A percentile compares a stretch with the other conserved stretches of the same genome.
phyloP scores from a whole-genome alignment of 768 basidiomycete species.

The Tricholoma sp. region DNA sequence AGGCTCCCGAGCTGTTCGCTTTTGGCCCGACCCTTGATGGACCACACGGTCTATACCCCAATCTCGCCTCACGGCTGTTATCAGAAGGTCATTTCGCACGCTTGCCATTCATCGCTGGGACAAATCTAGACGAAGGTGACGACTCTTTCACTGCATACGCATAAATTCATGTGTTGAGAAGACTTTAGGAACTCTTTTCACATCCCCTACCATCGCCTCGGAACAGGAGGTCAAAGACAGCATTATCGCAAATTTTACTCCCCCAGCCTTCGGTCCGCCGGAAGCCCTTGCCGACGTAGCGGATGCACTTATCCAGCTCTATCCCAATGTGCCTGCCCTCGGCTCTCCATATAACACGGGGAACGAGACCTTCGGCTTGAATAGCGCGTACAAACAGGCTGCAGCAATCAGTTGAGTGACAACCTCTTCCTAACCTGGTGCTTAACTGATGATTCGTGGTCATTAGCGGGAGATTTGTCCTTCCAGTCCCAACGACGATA shows the following conservation, averaged over 20 bases:
- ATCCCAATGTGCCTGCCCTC: constrained; percentile 33
- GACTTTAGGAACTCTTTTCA: constrained; percentile 28
- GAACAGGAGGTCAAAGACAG: constrained; percentile 14
- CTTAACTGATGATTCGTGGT: not conserved
- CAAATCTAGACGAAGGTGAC: constrained; percentile 41
- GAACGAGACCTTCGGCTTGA: constrained; percentile 38
- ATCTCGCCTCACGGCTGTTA: constrained; percentile 30
- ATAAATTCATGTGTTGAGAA: constrained; percentile 1
- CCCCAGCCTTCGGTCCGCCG: constrained; percentile 16
- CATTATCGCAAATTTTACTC: constrained; percentile 22
- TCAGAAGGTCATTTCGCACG: constrained; percentile 28
- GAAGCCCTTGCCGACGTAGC: constrained; percentile 13
- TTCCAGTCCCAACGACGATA: constrained; percentile 11
- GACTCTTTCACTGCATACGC: not conserved
- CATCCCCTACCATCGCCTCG: constrained; percentile 17
- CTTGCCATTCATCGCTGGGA: constrained; percentile 41
- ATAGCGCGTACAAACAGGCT: constrained; percentile 32
- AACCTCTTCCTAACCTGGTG: not conserved
- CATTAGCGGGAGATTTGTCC: constrained; percentile 25
- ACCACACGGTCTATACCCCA: constrained; percentile 31
- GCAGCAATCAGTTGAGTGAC: constrained; percentile 22
- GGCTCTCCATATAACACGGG: constrained; percentile 43
- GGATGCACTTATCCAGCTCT: constrained; percentile 27
- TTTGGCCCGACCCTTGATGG: constrained; percentile 40
- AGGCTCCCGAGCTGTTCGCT: constrained; percentile 23